These are phyloP conservation scores for Penicillium manginii DNA, from an alignment of 495 filamentous ascomycete genomes.

Conservation along the genomic window DNA sequence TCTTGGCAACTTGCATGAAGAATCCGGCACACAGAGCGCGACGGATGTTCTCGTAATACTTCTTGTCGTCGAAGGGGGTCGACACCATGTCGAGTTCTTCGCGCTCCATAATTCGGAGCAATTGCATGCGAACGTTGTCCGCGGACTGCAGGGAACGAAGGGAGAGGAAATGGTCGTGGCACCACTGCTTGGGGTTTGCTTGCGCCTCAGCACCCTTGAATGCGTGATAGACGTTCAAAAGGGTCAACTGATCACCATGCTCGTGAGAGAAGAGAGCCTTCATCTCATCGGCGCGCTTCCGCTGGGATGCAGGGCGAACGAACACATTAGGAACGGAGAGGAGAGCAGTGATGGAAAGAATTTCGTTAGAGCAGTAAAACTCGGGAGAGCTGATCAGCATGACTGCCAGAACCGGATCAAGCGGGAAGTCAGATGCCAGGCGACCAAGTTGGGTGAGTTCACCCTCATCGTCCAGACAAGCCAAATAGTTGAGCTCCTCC, in stretches of 20 bases:
- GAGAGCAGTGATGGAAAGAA: slow-evolving; percentile 90
- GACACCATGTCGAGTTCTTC: slow-evolving; percentile 81
- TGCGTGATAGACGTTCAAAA: slow-evolving; percentile 98
- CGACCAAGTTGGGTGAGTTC: slow-evolving; percentile 84
- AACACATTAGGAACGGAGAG: slow-evolving; percentile 96
- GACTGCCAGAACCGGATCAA: slow-evolving; percentile 92
- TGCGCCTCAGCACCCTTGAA: slow-evolving; percentile 80
- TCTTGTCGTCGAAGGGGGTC: slow-evolving; percentile 90
- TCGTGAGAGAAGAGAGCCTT: slow-evolving; percentile 90
- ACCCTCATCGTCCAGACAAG: slow-evolving; percentile 95
- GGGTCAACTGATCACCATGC: slow-evolving; percentile 92
- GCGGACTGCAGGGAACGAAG: slow-evolving; percentile 86
- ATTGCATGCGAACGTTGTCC: slow-evolving; percentile 88
- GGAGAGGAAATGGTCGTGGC: slow-evolving; percentile 96
- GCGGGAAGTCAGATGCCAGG: slow-evolving; percentile 91
- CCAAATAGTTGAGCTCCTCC: slow-evolving; percentile 96
- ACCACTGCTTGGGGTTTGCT: slow-evolving; percentile 83
- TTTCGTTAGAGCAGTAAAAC: slow-evolving; percentile 98
- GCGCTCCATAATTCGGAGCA: slow-evolving; percentile 95
- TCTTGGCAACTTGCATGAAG: slow-evolving; percentile 99
- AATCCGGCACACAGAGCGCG: slow-evolving; percentile 93
- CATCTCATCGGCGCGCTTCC: slow-evolving; percentile 97
- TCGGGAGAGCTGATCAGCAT: slow-evolving; percentile 98
- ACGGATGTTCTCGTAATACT: slow-evolving; percentile 97
- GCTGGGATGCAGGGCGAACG: slow-evolving; percentile 78